Evolutionary conservation across 2,329 filamentous ascomycete genomes (phyloP).

Genomic region (Rosellinia necatrix): DNA sequence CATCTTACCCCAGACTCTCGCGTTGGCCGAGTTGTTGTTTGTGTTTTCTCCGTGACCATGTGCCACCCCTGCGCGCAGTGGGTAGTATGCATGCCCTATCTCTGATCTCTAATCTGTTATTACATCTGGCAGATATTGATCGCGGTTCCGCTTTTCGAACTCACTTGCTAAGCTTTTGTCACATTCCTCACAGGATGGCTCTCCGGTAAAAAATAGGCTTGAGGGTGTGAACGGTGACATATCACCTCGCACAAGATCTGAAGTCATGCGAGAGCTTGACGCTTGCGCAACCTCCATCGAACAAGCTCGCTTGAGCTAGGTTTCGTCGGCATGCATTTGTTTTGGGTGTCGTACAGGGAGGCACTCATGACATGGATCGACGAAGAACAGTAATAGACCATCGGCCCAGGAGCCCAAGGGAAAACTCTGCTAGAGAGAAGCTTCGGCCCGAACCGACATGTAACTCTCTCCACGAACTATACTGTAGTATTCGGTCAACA

Average conservation of each 20-base stretch:
- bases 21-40: constrained; percentile 26
- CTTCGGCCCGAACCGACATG: constrained; percentile 26
- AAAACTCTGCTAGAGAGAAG: neutral
- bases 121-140: constrained; percentile 32
- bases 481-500: constrained; percentile 1
- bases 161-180: constrained; percentile 2
- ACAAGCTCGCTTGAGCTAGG: constrained; percentile 20
- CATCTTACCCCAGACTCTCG: constrained; percentile 26
- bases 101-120: constrained; percentile 13
- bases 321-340: constrained; percentile 7
- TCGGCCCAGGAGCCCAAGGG: constrained; percentile 19
- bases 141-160: constrained; percentile 10
- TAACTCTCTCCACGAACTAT: constrained; percentile 3
- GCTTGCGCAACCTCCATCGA: constrained; percentile 38
- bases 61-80: constrained; percentile 39
- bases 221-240: constrained; percentile 44
- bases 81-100: constrained; percentile 34
- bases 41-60: constrained; percentile 36
- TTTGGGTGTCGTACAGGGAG: constrained; percentile 35
- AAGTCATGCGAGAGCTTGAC: constrained; percentile 42
- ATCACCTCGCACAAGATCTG: constrained; percentile 60
- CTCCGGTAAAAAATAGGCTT: constrained; percentile 19
- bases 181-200: constrained; percentile 21
- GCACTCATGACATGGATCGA: constrained; percentile 18
- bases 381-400: constrained; percentile 23